Conservation (phyloP, 495 filamentous ascomycete genomes). For the Penicillium paradoxum region DNA sequence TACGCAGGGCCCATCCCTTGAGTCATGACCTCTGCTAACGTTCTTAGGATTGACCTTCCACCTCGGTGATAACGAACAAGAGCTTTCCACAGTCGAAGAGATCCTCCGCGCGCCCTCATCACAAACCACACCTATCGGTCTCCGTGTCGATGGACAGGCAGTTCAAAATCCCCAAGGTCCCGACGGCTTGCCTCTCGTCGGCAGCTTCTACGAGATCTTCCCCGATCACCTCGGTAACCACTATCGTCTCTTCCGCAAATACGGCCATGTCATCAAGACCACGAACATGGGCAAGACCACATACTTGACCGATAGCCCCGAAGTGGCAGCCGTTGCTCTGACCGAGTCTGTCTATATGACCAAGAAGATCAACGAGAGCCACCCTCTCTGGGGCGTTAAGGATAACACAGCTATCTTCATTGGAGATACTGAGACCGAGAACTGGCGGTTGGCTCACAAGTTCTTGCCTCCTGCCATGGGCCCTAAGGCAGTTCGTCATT, state of each 20-base stretch:
- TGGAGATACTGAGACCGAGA: conserved; percentile 45
- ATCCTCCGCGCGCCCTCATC: conserved; percentile 19
- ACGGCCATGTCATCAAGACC: conserved; percentile 52
- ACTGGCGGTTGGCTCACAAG: conserved; percentile 47
- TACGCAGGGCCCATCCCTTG: background rate
- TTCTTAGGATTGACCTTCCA: conserved; percentile 35
- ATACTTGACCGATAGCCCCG: conserved; percentile 48
- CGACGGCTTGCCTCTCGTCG: conserved; percentile 43
- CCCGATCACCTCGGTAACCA: conserved; percentile 58
- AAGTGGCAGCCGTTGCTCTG: conserved; percentile 33
- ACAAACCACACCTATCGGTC: conserved; percentile 24
- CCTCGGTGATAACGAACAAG: conserved; percentile 15
- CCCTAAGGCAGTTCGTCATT: conserved; percentile 52
- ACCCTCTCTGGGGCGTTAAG: conserved; percentile 48
- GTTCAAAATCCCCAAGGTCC: conserved; percentile 45
- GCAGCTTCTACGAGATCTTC: conserved; percentile 52
- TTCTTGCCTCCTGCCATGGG: conserved; percentile 50
- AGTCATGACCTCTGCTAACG: background rate
- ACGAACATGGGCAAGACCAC: conserved; percentile 48
- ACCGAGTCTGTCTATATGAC: conserved; percentile 45
- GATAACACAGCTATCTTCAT: conserved; percentile 49
- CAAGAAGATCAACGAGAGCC: conserved; percentile 46
- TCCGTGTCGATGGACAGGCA: conserved; percentile 41
- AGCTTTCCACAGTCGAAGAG: conserved; percentile 22
- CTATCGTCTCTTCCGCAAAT: conserved; percentile 49